phyloP scores from a whole-genome alignment of 305 asterid species.

The Rubia occidens region DNA sequence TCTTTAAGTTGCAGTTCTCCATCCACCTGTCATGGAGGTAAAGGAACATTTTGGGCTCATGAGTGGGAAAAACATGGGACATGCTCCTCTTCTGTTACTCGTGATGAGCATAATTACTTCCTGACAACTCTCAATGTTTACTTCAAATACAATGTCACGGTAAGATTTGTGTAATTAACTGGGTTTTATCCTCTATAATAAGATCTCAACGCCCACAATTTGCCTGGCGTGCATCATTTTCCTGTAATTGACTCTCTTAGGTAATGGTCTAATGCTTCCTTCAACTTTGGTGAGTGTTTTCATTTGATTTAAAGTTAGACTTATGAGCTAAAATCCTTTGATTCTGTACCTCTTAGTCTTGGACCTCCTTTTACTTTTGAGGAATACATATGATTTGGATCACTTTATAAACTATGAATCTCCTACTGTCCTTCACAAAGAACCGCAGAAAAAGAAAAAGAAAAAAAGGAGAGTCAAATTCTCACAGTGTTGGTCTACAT shows the following conservation, averaged over 20 bases:
- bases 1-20: conserved; percentile 51
- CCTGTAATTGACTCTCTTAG: not conserved
- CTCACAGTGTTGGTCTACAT: not conserved
- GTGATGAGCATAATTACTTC: conserved; percentile 67
- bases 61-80: conserved; percentile 98
- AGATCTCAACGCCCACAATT: not conserved
- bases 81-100: conserved; percentile 52
- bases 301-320: not conserved
- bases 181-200: conserved; percentile 10
- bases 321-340: not conserved
- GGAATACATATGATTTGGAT: not conserved
- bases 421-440: not conserved
- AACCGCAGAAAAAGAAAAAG: not conserved
- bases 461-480: not conserved
- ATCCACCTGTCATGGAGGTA: conserved; percentile 60
- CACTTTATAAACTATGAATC: not conserved
- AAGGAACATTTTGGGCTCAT: conserved; percentile 83
- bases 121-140: conserved; percentile 60
- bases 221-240: not conserved
- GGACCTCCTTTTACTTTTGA: not conserved
- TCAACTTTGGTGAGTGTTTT: too few relatives aligned
- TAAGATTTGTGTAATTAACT: conserved; percentile 26
- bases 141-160: conserved; percentile 78
- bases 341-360: not conserved
- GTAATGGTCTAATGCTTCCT: not conserved